phyloP scores from a whole-genome alignment of 805 yeast species.

The Saccharomycopsis vini region DNA sequence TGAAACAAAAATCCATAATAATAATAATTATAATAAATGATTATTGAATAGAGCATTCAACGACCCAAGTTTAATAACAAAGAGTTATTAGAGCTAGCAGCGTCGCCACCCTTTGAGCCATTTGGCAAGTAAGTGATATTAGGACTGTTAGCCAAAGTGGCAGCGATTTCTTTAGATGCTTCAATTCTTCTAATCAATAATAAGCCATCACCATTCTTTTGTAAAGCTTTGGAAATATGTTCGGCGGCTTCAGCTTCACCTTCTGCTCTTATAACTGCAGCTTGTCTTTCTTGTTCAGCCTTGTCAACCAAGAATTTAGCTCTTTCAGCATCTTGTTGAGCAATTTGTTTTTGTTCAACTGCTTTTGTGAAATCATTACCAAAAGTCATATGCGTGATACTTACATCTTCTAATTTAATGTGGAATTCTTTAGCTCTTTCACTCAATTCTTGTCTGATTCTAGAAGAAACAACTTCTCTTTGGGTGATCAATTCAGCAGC shows the following conservation, averaged over 20 bases:
- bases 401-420: slow-evolving; percentile 90
- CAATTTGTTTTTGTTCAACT: slow-evolving; percentile 97
- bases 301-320: slow-evolving; percentile 88
- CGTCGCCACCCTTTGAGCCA: slow-evolving; percentile 3
- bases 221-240: slow-evolving; percentile 81
- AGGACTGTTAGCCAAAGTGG: slow-evolving; percentile 70
- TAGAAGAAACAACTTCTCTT: slow-evolving; percentile 87
- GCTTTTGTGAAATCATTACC: slow-evolving; percentile 96
- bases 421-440: slow-evolving; percentile 80
- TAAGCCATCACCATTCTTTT: slow-evolving; percentile 93
- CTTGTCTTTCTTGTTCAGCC: slow-evolving; percentile 96
- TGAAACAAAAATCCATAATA: no score
- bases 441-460: slow-evolving; percentile 79
- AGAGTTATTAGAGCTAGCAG: slow-evolving; percentile 7
- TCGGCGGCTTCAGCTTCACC: slow-evolving; percentile 99
- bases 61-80: slow-evolving; percentile 19
- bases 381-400: slow-evolving; percentile 95
- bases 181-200: slow-evolving; percentile 90
- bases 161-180: slow-evolving; percentile 93
- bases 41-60: no score
- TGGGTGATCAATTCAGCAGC: slow-evolving; percentile 96
- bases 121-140: slow-evolving; percentile 86
- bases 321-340: slow-evolving; percentile 98
- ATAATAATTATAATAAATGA: no score
- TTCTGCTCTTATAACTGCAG: slow-evolving; percentile 91